Base-by-base conservation (phyloP, 2,329 filamentous ascomycete species). In the Amphichorda felina region DNA sequence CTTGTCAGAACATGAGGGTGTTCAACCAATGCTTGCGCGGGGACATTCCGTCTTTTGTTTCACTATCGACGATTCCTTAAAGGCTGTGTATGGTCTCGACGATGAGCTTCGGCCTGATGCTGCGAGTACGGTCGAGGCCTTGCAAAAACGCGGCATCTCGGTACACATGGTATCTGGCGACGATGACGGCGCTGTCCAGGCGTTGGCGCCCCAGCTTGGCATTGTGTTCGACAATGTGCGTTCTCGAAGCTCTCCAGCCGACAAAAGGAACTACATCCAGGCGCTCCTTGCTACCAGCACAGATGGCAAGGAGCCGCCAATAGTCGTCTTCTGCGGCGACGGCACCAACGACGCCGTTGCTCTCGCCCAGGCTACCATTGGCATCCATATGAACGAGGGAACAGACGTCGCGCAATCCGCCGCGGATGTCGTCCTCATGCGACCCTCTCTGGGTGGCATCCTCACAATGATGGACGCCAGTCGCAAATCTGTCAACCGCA, bases 271-370 rank as follows among this genome's bases (percentile, higher is more conserved):
- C 0, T 69, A 70, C 40, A 55, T 71, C 34, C 48, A 58, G 4
- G 8, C 16, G 13, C 26, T 7, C 26, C 55, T 71, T 4, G 8
- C 16, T 16, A 6, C n/a, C 13, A 7, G 7, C 26, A 7, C 26
- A 13, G 28, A 8, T 10, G 26, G 26, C 26, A 15, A 30, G 14
- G 16, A 16, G n/a, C 48, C 45, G 17, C 21, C 24, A 11, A 21
- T 38, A 11, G 63, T 74, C 37, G 54, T 79, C 37, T 80, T 80
- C 53, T 61, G 68, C 28, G 75, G 76, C 22, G 75, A 80, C 43
- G 75, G 76, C 9, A 76, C 72, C 7, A 80, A 80, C 46, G 75
- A 80, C 45, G 72, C 76, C 1, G 60, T 70, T 4, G 75, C 75
- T 2, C 60, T 81, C 4, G 68, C 72, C 3, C 65, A 72, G 44